Conservation (phyloP, 176 grass and related monocot species). For the Oryza australiensis region DNA sequence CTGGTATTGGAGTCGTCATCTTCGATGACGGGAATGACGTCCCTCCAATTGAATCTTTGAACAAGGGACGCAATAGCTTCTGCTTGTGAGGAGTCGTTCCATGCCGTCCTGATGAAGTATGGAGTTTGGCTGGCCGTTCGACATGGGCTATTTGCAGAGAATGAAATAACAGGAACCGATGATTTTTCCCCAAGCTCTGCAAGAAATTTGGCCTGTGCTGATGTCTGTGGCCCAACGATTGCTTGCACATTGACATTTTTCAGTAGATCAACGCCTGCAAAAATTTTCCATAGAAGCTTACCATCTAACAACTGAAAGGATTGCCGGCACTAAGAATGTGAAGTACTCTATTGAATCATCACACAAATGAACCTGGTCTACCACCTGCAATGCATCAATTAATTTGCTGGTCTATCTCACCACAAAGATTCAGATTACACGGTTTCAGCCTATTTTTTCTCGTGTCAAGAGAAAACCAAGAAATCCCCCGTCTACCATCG, state of each 20-base stretch:
- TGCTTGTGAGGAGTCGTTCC: conserved; percentile 69
- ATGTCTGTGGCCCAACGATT: conserved; percentile 68
- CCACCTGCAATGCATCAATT: neutral
- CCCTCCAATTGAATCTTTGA: conserved; percentile 60
- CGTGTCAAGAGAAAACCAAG: neutral
- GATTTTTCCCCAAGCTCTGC: conserved; percentile 65
- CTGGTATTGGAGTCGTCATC: conserved; percentile 42
- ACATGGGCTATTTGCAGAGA: conserved; percentile 47
- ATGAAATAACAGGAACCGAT: conserved; percentile 67
- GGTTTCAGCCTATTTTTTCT: neutral
- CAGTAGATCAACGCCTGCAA: conserved; percentile 72
- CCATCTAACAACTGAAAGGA: neutral
- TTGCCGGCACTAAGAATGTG: neutral
- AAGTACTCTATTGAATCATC: neutral
- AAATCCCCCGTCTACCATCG: neutral
- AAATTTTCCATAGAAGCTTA: neutral
- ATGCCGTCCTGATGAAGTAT: conserved; percentile 67
- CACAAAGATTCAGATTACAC: neutral
- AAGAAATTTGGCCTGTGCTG: conserved; percentile 67
- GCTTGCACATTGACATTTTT: conserved; percentile 75
- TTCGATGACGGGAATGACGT: conserved; percentile 58
- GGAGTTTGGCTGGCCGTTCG: conserved; percentile 43
- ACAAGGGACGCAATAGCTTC: conserved; percentile 60
- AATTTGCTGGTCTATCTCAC: neutral
- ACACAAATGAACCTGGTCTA: neutral